Conservation (phyloP, 2,329 filamentous ascomycete species). For the Myriosclerotinia duriaeana region DNA sequence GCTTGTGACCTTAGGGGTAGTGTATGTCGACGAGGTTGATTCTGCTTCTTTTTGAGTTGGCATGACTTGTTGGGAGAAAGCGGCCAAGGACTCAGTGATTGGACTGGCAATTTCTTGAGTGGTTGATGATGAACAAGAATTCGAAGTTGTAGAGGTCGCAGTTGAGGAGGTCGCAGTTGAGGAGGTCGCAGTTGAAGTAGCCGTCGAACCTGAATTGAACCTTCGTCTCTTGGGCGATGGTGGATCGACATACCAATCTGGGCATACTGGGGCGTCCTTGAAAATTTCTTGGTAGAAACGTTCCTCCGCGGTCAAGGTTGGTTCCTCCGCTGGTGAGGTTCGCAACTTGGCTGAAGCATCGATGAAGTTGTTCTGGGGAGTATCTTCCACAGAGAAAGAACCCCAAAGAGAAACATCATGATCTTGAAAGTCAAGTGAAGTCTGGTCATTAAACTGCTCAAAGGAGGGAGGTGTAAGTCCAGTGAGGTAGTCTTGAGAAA, state of each 20-base stretch:
- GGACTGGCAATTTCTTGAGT: constrained; percentile 1
- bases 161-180: too few species aligned
- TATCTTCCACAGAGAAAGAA: not conserved
- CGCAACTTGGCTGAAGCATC: not conserved
- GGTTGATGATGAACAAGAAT: not conserved
- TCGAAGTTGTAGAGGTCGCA: too few species aligned
- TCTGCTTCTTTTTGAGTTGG: not conserved
- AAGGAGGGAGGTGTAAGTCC: constrained; percentile 24
- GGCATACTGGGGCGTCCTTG: constrained; percentile 1
- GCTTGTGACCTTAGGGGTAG: not conserved
- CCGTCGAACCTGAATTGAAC: constrained; percentile 3
- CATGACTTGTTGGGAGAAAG: constrained; percentile 11
- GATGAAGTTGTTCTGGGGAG: not conserved
- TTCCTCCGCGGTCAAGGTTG: too few species aligned
- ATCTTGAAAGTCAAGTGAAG: constrained; percentile 10
- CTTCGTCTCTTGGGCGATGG: constrained; percentile 3
- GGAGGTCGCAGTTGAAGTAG: not conserved
- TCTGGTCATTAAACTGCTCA: constrained; percentile 23
- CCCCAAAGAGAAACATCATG: not conserved
- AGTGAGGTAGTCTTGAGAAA: constrained; percentile 18
- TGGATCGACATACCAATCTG: constrained; percentile 1
- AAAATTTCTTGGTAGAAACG: not conserved
- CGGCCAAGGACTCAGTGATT: not conserved
- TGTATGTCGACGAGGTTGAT: not conserved
- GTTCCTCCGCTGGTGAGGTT: too few species aligned